Evolutionary conservation across 192 early-diverging fungal species (phyloP), one percentile per base, ranked within the genome.

Genomic region (Jimgerdemannia flammicorona): DNA sequence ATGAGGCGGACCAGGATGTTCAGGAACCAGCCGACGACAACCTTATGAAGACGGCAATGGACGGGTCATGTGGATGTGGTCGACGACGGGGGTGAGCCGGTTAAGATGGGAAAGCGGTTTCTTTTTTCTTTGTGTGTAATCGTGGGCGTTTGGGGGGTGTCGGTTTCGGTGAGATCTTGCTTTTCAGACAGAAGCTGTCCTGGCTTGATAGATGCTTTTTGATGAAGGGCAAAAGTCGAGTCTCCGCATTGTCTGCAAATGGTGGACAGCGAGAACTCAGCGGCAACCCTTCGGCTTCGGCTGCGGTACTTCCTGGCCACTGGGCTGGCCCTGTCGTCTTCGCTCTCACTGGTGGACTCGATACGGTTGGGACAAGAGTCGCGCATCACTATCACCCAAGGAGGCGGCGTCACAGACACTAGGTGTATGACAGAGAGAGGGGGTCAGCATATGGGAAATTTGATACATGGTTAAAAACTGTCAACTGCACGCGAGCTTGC

Each of bases 31-130:
- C 81, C 84, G 3, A 86, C n/a, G 2, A 79, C 67, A 67, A 78
- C 78, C 75, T 88, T 86, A 43, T 84, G 71, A 3, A 83, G 76
- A n/a, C 85, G 76, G 29, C 79, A 79, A 40, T 84, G 74, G 49
- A 84, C 76, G 67, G 63, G 78, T 74, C 63, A 74, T 14, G 71
- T 84, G 71, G 67, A 87, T 10, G 17, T 77, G 49, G 8, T 6
- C 0, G 49, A 59, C 8, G 14, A 59, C 8, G 49, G 49, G 14
- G 14, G 49, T 0, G 49, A 59, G 49, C 0, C 49, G 49, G 14
- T 59, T 6, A 14, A 59, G 49, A 10, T 14, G 49, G 14, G 49
- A 14, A 14, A 14, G 49, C 14, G 49, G 49, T 10, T 14, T 59
- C 49, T 29, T 29, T 29, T 29, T 29, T 29, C 29, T 29, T 29